These are phyloP conservation scores for Candida dendrica DNA, from an alignment of 805 yeast genomes.

Conservation along the genomic window DNA sequence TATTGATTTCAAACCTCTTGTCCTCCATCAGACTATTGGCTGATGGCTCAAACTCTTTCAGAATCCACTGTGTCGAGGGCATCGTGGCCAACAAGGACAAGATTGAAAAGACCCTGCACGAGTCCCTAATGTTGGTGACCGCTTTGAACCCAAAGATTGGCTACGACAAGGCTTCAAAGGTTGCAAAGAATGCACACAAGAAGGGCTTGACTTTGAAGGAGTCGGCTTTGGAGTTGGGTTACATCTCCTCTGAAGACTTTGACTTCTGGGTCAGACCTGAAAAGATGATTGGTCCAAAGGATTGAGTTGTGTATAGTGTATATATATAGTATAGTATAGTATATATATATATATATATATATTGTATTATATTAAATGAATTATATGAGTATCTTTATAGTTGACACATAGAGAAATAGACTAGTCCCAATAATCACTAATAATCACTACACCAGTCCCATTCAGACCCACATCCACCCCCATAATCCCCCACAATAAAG, in stretches of 20 bases:
- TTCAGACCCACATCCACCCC: too few species aligned
- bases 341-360: too few species aligned
- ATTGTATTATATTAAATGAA: too few species aligned
- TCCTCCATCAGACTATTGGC: conserved; percentile 82
- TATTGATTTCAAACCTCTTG: conserved; percentile 84
- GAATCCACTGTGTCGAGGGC: conserved; percentile 92
- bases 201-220: conserved; percentile 94
- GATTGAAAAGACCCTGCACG: conserved; percentile 82
- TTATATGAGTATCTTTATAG: neutral
- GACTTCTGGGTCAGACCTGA: conserved; percentile 98
- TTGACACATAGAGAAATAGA: neutral
- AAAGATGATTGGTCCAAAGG: conserved; percentile 92
- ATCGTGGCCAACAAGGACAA: conserved; percentile 82
- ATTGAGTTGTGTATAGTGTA: neutral
- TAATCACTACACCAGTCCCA: too few species aligned
- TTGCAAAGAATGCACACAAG: conserved; percentile 97
- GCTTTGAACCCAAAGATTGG: conserved; percentile 99
- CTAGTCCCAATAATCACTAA: too few species aligned
- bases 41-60: conserved; percentile 86
- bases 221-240: conserved; percentile 88
- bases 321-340: too few species aligned
- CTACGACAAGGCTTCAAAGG: conserved; percentile 94
- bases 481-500: too few species aligned
- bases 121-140: conserved; percentile 96
- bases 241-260: conserved; percentile 76